Percentiles rank a stretch among this genome's conserved stretches.
These are phyloP conservation scores for Penicillium psychrosexuale DNA, from an alignment of 2,329 filamentous ascomycete genomes.

Conservation along the genomic window DNA sequence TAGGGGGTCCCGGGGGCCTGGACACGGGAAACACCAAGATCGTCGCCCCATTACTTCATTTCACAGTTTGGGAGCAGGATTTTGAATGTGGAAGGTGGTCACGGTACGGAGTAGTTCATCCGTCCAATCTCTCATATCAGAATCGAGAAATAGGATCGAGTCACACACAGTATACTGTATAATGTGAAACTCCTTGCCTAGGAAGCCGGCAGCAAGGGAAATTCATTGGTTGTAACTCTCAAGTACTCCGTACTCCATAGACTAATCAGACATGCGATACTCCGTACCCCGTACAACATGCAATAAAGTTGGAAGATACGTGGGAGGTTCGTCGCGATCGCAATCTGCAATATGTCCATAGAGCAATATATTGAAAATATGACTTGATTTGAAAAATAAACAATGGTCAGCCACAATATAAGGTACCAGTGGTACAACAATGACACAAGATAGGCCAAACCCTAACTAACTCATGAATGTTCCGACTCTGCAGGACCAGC, in stretches of 20 bases:
- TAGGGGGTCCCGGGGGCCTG: slow-evolving; percentile 12
- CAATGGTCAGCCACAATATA: slow-evolving; percentile 3
- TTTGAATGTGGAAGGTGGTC: not conserved
- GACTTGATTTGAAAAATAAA: not conserved
- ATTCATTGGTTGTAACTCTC: not conserved
- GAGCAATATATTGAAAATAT: not conserved
- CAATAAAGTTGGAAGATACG: not conserved
- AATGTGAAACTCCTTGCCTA: not conserved
- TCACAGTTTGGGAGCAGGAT: not conserved
- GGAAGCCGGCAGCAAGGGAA: not conserved
- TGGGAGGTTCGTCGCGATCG: not conserved
- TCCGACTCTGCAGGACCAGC: slow-evolving; percentile 6
- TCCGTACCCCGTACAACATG: not conserved
- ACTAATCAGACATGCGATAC: too few species aligned
- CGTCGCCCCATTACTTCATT: slow-evolving; percentile 8
- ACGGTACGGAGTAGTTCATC: not conserved
- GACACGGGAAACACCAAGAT: slow-evolving; percentile 14
- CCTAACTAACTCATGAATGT: not conserved
- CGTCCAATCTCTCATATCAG: not conserved
- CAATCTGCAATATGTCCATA: not conserved
- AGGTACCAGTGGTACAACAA: not conserved
- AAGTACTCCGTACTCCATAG: too few species aligned
- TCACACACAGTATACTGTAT: not conserved
- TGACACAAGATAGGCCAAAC: not conserved
- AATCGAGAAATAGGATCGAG: not conserved